Evolutionary conservation across 148 eudicot species (phyloP), one percentile per base, ranked within the genome.

Genomic region (Amaranthus hypochondriacus): DNA sequence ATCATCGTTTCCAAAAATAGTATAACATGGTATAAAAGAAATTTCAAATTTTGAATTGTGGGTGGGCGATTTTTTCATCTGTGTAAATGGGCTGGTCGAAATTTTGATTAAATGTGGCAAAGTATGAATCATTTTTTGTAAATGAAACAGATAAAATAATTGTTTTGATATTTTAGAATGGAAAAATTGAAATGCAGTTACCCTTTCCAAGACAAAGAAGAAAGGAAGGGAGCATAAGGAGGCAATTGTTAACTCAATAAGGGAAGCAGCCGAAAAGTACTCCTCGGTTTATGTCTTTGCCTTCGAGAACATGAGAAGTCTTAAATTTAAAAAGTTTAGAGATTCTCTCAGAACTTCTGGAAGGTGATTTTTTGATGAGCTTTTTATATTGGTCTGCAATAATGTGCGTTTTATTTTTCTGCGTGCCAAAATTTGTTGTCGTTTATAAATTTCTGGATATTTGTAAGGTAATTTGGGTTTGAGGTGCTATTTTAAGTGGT

Each of bases 121-220:
- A 8, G 44, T 39, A 39, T 0, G 13, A 43, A 4, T 66, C 13
- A 15, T 42, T n/a, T 47, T 44, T 28, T 43, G 56, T 56, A 67
- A 55, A 44, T 6, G 18, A 42, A 8, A 52, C 62, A 42, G 55
- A 48, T 10, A 7, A 8, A 66, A 14, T 68, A 46, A 15, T 72
- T 56, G 42, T 12, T 13, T 61, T 70, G 42, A 15, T 73, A 44
- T 42, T 4, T 56, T 48, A 73, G 50, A 65, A 50, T 69, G 11
- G 11, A 59, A 55, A 9, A 0, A 56, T 8, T 46, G 6, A 66
- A 55, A 15, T 89, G 75, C 89, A 94, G 97, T 94, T 77, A 94
- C 96, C 39, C 61, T 94, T 50, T 91, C 98, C 43, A 94, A 94
- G 88, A 91, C 97, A 60, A 91, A 94, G 92, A 94, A 91, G 86